Evolutionary conservation across 2,329 filamentous ascomycete genomes (phyloP).

Genomic region (Monilinia vaccinii-corymbosi): DNA sequence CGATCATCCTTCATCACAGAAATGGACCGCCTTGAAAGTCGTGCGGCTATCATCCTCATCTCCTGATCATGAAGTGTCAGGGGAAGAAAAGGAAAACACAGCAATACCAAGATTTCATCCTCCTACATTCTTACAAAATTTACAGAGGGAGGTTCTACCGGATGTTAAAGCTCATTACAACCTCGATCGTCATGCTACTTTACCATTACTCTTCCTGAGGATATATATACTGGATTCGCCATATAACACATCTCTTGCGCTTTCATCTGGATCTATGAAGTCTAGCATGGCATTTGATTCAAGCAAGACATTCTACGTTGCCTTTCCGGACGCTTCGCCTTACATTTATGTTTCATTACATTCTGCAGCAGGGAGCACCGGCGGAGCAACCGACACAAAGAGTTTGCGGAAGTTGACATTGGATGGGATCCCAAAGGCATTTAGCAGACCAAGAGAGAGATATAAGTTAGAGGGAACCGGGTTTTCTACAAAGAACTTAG

Average conservation of each 20-base stretch:
- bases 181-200: slow-evolving; percentile 58
- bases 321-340: slow-evolving; percentile 73
- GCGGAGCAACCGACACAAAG: slow-evolving; percentile 40
- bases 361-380: slow-evolving; percentile 43
- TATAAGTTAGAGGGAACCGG: slow-evolving; percentile 61
- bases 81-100: slow-evolving; percentile 35
- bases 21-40: slow-evolving; percentile 55
- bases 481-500: slow-evolving; percentile 62
- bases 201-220: slow-evolving; percentile 66
- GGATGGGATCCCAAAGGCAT: slow-evolving; percentile 72
- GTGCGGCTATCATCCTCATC: slow-evolving; percentile 35
- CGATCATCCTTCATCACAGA: slow-evolving; percentile 53
- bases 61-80: neutral
- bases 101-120: slow-evolving; percentile 66
- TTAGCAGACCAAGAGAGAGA: slow-evolving; percentile 64
- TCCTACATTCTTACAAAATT: slow-evolving; percentile 66
- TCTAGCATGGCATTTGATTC: slow-evolving; percentile 41
- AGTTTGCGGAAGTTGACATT: slow-evolving; percentile 63
- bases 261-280: slow-evolving; percentile 25
- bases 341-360: slow-evolving; percentile 62
- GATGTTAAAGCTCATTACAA: slow-evolving; percentile 80
- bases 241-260: slow-evolving; percentile 55
- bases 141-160: slow-evolving; percentile 66
- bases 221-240: slow-evolving; percentile 75
- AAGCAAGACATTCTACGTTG: slow-evolving; percentile 66